Base-by-base conservation (phyloP, 192 early-diverging fungal species). In the Umbelopsis ramanniana region DNA sequence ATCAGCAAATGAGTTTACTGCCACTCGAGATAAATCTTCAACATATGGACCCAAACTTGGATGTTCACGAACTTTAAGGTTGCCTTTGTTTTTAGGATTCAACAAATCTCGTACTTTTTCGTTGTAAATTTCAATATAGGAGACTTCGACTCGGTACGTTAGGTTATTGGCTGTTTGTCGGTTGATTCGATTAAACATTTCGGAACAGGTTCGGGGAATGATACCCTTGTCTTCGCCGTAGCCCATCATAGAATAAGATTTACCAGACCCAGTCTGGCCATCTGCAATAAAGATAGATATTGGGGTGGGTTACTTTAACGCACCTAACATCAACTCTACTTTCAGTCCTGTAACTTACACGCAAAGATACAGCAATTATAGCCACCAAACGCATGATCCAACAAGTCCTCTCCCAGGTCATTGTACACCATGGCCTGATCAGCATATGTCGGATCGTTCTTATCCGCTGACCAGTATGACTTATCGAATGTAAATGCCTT, bases 291-390 rank as follows among this genome's bases (percentile, higher is more conserved):
- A 37, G 69, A 37, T 0, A 37, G 19, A 15, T 37, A 37, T 14
- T 3, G 33, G 12, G 2, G 12, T 3, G 26, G 15, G 26, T 15
- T 29, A 6, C 26, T 57, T 29, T 29, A 29, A 29, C 29, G 29
- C 29, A 29, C 29, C 29, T 29, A 29, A 2, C 29, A 29, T 29
- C 29, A 29, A 29, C 3, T 3, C 29, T 29, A 3, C 40, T 43
- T 11, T 43, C 40, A 43, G 11, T 12, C 6, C 6, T 12, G 6
- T 11, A 43, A 76, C 85, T 83, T 88, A 90, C 87, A 98, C 15
- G 96, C 96, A 79, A 98, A 96, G 46, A 98, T 89, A 81, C 95
- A 96, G 48, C 89, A 91, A 78, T 98, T 95, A 81, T 95, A 98
- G 26, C 96, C 96, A 19, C 85, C 85, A 57, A 98, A 90, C 3